These are phyloP conservation scores for Linnemannia schmuckeri DNA, from an alignment of 192 early-diverging fungal genomes.

Conservation along the genomic window DNA sequence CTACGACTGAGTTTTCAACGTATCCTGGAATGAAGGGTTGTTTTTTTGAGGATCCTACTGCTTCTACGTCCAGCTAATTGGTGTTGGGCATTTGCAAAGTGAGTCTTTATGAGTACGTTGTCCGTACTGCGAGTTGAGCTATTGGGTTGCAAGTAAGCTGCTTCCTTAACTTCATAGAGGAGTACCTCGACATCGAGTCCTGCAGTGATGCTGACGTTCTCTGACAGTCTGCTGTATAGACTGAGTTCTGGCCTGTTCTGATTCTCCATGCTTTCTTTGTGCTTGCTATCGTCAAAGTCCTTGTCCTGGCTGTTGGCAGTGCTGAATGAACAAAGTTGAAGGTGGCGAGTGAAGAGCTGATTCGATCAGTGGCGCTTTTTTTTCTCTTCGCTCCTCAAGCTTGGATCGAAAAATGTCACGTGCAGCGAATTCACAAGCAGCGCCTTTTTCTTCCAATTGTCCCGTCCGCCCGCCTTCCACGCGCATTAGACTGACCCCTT, in stretches of 20 bases:
- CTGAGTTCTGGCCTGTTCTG: conserved; percentile 33
- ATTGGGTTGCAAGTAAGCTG: too few species aligned
- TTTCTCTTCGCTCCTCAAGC: neutral
- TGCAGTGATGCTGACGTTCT: conserved; percentile 21
- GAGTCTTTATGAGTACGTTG: neutral
- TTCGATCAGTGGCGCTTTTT: conserved; percentile 1
- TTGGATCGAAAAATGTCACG: neutral
- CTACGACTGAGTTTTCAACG: conserved; percentile 27
- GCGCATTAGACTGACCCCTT: neutral
- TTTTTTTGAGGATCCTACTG: neutral
- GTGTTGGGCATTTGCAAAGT: too few species aligned
- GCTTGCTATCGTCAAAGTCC: neutral
- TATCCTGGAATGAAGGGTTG: conserved; percentile 32
- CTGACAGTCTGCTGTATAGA: conserved; percentile 33
- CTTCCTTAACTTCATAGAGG: too few species aligned
- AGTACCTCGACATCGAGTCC: conserved; percentile 26
- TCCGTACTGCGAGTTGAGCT: too few species aligned
- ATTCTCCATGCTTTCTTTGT: conserved; percentile 23
- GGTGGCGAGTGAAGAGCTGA: neutral
- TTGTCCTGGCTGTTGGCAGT: neutral
- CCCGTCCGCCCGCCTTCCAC: neutral
- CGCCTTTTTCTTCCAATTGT: neutral
- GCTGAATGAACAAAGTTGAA: neutral
- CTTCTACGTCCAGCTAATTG: neutral
- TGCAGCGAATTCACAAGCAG: neutral